A percentile compares a stretch with the other conserved stretches of the same genome.
These are phyloP conservation scores for Venturia aucupariae DNA, from an alignment of 2,329 filamentous ascomycete species.

Conservation along the genomic window DNA sequence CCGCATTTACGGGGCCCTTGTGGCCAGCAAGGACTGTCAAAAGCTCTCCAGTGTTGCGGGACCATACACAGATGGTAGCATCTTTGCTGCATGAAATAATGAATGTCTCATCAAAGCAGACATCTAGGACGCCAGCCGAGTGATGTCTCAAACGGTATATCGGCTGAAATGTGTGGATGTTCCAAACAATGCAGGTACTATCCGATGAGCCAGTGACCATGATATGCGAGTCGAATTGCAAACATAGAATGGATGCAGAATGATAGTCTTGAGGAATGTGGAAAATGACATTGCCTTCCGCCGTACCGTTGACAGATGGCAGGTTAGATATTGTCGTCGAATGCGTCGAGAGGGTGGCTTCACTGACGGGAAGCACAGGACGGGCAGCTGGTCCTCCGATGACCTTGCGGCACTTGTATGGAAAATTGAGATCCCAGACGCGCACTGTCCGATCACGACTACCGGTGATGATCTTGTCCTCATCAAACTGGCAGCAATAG, in stretches of 20 bases:
- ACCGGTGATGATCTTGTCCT: conserved; percentile 94
- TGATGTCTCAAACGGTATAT: conserved; percentile 71
- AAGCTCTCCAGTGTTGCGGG: conserved; percentile 66
- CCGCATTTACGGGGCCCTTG: conserved; percentile 86
- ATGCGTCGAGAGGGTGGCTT: conserved; percentile 31
- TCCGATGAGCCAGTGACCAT: conserved; percentile 95
- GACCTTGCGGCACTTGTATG: conserved; percentile 68
- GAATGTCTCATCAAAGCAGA: conserved; percentile 83
- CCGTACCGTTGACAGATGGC: conserved; percentile 36
- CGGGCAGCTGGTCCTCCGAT: conserved; percentile 65
- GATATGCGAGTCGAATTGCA: conserved; percentile 88
- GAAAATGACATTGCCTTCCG: conserved; percentile 38
- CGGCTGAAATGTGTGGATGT: conserved; percentile 67
- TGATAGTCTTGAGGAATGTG: conserved; percentile 53
- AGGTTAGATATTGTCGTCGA: conserved; percentile 31
- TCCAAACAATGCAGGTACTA: conserved; percentile 79
- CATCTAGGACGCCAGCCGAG: conserved; percentile 80
- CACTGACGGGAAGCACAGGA: conserved; percentile 41
- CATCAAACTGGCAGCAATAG: conserved; percentile 96
- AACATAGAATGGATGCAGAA: conserved; percentile 83
- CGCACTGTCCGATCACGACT: conserved; percentile 93
- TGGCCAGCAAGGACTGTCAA: conserved; percentile 78
- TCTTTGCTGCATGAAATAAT: conserved; percentile 98
- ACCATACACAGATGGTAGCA: conserved; percentile 87
- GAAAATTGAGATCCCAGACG: conserved; percentile 85